phyloP scores from a whole-genome alignment of 2,329 filamentous ascomycete species.

The Sporothrix sp. region DNA sequence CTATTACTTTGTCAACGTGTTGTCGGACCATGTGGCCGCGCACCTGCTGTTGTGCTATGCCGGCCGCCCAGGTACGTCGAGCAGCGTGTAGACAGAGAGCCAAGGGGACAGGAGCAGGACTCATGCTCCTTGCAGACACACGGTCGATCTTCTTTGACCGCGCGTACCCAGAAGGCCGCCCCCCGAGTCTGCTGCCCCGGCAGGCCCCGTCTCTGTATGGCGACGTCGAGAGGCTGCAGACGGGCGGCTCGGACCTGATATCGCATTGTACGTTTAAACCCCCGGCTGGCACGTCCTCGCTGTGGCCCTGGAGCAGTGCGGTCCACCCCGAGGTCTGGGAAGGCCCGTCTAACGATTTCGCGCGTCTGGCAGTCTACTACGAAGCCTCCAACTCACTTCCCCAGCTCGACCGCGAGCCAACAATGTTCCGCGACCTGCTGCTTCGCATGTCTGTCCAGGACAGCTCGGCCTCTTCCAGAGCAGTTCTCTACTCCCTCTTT shows the following conservation, averaged over 20 bases:
- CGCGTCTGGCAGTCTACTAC: constrained; percentile 9
- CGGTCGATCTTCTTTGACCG: not conserved
- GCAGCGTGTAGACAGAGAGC: not conserved
- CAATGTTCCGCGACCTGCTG: constrained; percentile 11
- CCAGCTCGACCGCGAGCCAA: constrained; percentile 10
- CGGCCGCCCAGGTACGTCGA: not conserved
- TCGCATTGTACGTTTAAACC: constrained; percentile 9
- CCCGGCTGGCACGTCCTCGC: no score
- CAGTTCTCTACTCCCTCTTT: constrained; percentile 11
- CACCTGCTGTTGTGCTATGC: not conserved
- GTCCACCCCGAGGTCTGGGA: no score
- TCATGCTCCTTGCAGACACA: not conserved
- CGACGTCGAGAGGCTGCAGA: constrained; percentile 1
- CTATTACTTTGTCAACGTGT: constrained; percentile 9
- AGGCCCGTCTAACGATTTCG: no score
- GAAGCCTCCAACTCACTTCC: constrained; percentile 12
- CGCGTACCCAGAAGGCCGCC: not conserved
- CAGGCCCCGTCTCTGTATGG: constrained; percentile 2
- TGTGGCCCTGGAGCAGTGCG: no score
- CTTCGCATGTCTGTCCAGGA: constrained; percentile 14
- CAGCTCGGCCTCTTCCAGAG: constrained; percentile 7
- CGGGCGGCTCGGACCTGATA: constrained; percentile 1
- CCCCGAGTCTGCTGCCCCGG: not conserved
- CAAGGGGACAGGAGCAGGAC: no score
- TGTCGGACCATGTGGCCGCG: not conserved